Evolutionary conservation across 768 basidiomycete species (phyloP), one percentile per base, ranked within the genome.

Genomic region (Mycena indigotica): DNA sequence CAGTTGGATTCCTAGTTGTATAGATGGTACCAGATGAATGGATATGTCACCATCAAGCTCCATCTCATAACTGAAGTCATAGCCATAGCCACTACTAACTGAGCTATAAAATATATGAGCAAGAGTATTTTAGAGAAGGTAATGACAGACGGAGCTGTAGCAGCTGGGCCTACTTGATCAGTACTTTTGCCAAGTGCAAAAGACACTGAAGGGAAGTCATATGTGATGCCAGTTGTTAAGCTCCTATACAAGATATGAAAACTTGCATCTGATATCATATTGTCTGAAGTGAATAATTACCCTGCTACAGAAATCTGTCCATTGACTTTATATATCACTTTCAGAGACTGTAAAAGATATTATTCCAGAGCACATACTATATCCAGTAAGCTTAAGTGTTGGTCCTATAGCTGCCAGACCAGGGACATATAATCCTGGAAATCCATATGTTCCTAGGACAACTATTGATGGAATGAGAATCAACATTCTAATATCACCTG

Each of bases 1-100:
- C 1, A 68, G 54, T 21, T 46, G 58, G 26, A 68, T 57, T 32
- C 67, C 67, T 24, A 68, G 49, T 51, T 66, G 67, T 17, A 68
- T 28, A 28, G 60, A 53, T 2, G 67, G 67, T 2, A 65, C 63
- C 39, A 68, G 57, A 49, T 65, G 67, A 12, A 65, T 55, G 21
- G 57, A 56, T 5, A 68, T 12, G 35, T 62, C 58, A n/a, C 67
- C 67, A 5, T 52, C 26, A 3, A 66, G 54, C 45, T 67, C 65
- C 65, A 72, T 63, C 29, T 61, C 32, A 35, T 35, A 35, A 8
- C 32, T 17, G 17, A 35, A 17, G 32, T 35, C 32, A 35, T 8
- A 35, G 17, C 10, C 17, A 17, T 8, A 35, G 8, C 32, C 32
- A 17, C 17, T 35, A 8, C 10, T 35, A n/a, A n/a, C n/a, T n/a